phyloP scores from a whole-genome alignment of 23 red algal species.

The Gracilaria vermiculophylla region DNA sequence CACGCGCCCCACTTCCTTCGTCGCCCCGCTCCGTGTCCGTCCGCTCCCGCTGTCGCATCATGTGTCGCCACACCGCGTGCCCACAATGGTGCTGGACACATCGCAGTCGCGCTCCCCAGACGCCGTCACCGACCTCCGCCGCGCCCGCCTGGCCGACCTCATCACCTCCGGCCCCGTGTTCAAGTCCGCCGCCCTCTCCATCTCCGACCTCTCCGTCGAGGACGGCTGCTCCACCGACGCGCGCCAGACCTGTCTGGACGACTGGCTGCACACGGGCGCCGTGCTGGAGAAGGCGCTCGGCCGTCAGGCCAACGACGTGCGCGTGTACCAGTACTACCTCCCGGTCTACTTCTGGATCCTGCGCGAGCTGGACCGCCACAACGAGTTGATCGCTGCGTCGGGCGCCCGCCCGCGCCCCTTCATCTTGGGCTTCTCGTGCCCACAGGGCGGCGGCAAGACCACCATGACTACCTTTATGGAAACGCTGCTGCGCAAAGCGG shows the following conservation, averaged over 20 bases:
- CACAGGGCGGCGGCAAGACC: constrained; percentile 98
- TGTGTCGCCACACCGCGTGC: not conserved
- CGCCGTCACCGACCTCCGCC: not conserved
- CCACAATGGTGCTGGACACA: not conserved
- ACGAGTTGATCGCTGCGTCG: not conserved
- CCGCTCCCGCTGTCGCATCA: not conserved
- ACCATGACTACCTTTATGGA: constrained; percentile 83
- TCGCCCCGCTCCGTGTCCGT: not conserved
- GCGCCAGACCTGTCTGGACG: constrained; percentile 25
- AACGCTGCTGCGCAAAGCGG: constrained; percentile 39
- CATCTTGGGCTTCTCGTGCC: constrained; percentile 87
- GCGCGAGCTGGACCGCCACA: constrained; percentile 27
- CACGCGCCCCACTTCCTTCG: not conserved
- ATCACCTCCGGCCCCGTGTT: constrained; percentile 11
- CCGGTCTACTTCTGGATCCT: constrained; percentile 85
- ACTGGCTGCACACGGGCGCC: constrained; percentile 54
- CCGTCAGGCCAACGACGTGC: constrained; percentile 42
- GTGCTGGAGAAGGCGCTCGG: constrained; percentile 64
- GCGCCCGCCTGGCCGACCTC: constrained; percentile 16
- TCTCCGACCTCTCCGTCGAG: constrained; percentile 3
- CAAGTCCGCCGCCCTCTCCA: not conserved
- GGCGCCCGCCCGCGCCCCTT: constrained; percentile 34
- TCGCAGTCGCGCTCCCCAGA: not conserved
- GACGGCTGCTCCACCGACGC: constrained; percentile 19
- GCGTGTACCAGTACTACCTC: constrained; percentile 83